phyloP scores from a whole-genome alignment of 495 filamentous ascomycete species.

The Podospora didyma region DNA sequence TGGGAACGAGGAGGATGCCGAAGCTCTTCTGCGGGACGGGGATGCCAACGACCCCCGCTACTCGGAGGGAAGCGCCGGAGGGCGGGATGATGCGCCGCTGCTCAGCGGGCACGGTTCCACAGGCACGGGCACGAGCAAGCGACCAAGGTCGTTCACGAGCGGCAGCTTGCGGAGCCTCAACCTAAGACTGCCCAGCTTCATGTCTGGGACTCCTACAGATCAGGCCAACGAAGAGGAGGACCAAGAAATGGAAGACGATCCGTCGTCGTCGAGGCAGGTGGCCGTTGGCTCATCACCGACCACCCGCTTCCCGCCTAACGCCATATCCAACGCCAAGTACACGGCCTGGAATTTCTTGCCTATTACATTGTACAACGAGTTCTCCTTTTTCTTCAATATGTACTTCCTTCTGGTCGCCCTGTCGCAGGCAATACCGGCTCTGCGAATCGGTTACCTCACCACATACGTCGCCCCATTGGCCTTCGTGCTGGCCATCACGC shows the following conservation, averaged over 20 bases:
- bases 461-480: conserved; percentile 92
- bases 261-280: conserved; percentile 47
- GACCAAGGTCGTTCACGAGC: conserved; percentile 30
- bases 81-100: conserved; percentile 64
- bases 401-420: conserved; percentile 95
- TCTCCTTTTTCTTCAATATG: conserved; percentile 99
- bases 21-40: conserved; percentile 53
- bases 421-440: conserved; percentile 82
- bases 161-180: conserved; percentile 33
- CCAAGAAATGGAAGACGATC: conserved; percentile 48
- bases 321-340: conserved; percentile 96
- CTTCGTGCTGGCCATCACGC: conserved; percentile 84
- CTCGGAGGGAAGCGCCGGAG: conserved; percentile 46
- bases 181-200: conserved; percentile 50
- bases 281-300: conserved; percentile 47
- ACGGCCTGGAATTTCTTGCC: conserved; percentile 95
- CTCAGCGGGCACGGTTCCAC: conserved; percentile 38
- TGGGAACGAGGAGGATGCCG: conserved; percentile 52
- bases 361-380: conserved; percentile 93
- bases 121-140: conserved; percentile 12
- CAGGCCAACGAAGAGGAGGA: conserved; percentile 30
- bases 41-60: conserved; percentile 45
- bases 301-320: conserved; percentile 70
- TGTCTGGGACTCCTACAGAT: conserved; percentile 31
- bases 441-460: conserved; percentile 90